Base-by-base conservation (phyloP, 306 rosid species). In the Lagenaria siceraria region DNA sequence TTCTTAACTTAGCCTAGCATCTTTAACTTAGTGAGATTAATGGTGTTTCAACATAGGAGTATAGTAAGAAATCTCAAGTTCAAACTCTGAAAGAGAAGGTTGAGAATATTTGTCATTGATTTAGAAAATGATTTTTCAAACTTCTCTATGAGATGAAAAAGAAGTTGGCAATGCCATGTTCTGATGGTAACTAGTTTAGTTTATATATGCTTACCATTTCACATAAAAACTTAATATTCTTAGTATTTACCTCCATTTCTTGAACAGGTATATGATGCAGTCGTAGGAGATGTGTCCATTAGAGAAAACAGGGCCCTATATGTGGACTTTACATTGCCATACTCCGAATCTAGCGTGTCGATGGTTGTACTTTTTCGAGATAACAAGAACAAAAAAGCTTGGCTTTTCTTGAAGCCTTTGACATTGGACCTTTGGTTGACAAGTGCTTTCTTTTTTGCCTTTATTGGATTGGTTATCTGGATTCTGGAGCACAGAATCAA, bases 341-440 rank as follows among this genome's bases (percentile, higher is more conserved):
- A 82, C 84, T 86, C 93, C 1, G 89, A 88, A 74, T 85, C 94
- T 14, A 89, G 94, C 0, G 88, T 91, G 12, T 83, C 87, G 6
- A 84, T 91, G 91, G 84, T 89, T 7, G 94, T 87, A 76, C 90
- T 84, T 22, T 8, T 85, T 6, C 77, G 46, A 72, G 86, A 85
- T 64, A 72, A 49, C 5, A 77, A 80, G 49, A 29, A 68, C 78
- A 80, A 76, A 83, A 91, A 82, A 75, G 87, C 90, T 1, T 89
- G 94, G 94, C 82, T 85, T 25, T 91, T 91, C 81, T 70, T 91
- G 84, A 83, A 85, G 86, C 97, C 94, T 60, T 27, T 88, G 19
- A 85, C 86, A 8, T 85, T 84, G 91, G 81, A 84, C 17, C 87
- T 91, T 10, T 89, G 97, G 97, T 77, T 83, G 10, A 73, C 90